Evolutionary conservation across 2,329 filamentous ascomycete genomes (phyloP), one percentile per base, ranked within the genome.

Genomic region (Colletotrichum orchidophilum): DNA sequence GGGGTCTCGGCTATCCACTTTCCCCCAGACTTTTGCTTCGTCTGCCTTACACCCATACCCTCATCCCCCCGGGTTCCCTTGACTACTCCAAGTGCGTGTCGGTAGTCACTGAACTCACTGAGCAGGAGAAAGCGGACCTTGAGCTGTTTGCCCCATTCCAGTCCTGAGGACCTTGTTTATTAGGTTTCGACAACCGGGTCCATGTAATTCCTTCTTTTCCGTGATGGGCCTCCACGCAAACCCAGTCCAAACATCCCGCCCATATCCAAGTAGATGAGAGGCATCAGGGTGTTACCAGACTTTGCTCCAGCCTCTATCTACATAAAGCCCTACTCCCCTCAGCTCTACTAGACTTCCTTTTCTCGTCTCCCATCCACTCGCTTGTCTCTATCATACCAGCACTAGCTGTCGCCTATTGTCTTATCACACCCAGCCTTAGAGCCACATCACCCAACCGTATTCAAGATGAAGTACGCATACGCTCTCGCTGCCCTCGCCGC

Each of bases 401-500:
- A 67, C 61, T 29, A 65, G 35, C 21, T 49, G 26, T 24, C 50
- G 39, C 49, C 49, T 49, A 58, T 39, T 24, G 46, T 27, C 24
- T 26, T 59, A 66, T 49, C n/a, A n/a, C n/a, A n/a, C n/a, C n/a
- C n/a, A n/a, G n/a, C n/a, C n/a, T n/a, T n/a, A n/a, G n/a, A n/a
- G n/a, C 70, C 68, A 24, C 69, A 71, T 26, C 50, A 46, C 54
- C 70, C 60, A 58, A 53, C 66, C 73, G 74, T 63, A 62, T 31
- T 11, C 27, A 46, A 70, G 15, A 75, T 75, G 74, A 75, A 74
- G 74, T 75, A 73, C 71, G 50, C 72, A 26, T 49, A 70, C 70
- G 66, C 65, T 67, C 60, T 80, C 74, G 78, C 77, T 70, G 75
- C 79, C 73, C 62, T 81, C 66, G 75, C 78, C 75, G 78, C 78